Evolutionary conservation across 1,139 yeast genomes (phyloP), one percentile per base, ranked within the genome.

Genomic region (Keqinozyma sinolaborantium): DNA sequence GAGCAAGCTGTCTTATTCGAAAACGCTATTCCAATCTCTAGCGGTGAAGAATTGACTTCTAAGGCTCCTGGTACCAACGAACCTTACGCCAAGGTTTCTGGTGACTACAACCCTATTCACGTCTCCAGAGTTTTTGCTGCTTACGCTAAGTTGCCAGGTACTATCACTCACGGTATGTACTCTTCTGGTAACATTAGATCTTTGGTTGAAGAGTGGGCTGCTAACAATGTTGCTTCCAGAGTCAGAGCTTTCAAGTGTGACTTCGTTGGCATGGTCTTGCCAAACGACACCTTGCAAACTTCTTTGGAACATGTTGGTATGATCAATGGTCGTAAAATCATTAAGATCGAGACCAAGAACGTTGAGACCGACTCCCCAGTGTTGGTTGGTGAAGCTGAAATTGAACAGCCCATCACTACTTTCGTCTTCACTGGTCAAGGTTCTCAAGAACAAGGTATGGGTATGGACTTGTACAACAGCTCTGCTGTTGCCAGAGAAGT

Each of bases 401-500:
- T 94, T 53, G 97, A 92, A 51, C 98, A 92, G 68, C 98, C 99
- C 31, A 83, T 83, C 37, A 86, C 98, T 30, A 83, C 98, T 13
- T 92, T 85, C 58, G 96, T 92, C 38, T 92, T 94, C 70, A 92
- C 99, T 47, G 99, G 98, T 59, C 99, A 92, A 74, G 99, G 99
- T 60, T 90, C 98, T 39, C 98, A 92, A 69, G 98, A 94, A 64
- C 98, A 94, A 72, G 97, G 97, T 58, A 92, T 92, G 99, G 98
- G 99, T 72, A 92, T 92, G 99, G 98, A 94, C 64, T 76, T 92
- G 57, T 92, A 92, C 64, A 82, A 80, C 44, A 75, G 87, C 31
- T 85, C 96, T 33, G 87, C 78, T 26, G 97, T 94, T 58, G 98
- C 99, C 37, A 82, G 81, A 53, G 79, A 78, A 42, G 97, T 92